These are phyloP conservation scores for Sarocladium brachiariae DNA, from an alignment of 2,329 filamentous ascomycete species.

Conservation along the genomic window DNA sequence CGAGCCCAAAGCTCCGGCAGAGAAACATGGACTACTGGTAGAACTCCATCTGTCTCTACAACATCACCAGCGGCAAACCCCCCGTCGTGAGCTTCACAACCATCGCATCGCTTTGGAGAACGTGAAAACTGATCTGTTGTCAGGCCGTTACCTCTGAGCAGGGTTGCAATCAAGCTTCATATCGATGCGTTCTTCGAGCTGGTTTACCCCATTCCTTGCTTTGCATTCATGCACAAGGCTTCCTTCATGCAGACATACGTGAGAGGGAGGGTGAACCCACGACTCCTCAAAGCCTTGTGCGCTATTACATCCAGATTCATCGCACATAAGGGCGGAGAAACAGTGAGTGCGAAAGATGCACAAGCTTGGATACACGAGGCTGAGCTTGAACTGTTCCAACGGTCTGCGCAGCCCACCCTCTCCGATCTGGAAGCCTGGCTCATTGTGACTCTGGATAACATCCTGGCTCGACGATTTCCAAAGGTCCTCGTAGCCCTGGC, in stretches of 20 bases:
- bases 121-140: too few species aligned
- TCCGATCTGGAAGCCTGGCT: constrained; percentile 18
- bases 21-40: not conserved
- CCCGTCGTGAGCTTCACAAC: not conserved
- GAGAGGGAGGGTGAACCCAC: not conserved
- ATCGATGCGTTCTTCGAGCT: not conserved
- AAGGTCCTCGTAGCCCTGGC: constrained; percentile 18
- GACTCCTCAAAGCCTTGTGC: not conserved
- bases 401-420: constrained; percentile 12
- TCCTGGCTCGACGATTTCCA: constrained; percentile 15
- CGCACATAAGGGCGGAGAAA: not conserved
- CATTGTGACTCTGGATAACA: constrained; percentile 16
- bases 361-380: constrained; percentile 14
- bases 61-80: not conserved
- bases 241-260: not conserved
- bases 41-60: not conserved
- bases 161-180: not conserved
- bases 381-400: constrained; percentile 13
- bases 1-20: not conserved
- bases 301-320: not conserved
- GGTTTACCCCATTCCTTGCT: not conserved
- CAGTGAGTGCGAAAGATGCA: not conserved
- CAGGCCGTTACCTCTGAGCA: not conserved
- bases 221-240: not conserved
- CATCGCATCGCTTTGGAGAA: too few species aligned